Evolutionary conservation across 2,329 filamentous ascomycete species (phyloP).

Genomic region (Colletotrichum trifolii): DNA sequence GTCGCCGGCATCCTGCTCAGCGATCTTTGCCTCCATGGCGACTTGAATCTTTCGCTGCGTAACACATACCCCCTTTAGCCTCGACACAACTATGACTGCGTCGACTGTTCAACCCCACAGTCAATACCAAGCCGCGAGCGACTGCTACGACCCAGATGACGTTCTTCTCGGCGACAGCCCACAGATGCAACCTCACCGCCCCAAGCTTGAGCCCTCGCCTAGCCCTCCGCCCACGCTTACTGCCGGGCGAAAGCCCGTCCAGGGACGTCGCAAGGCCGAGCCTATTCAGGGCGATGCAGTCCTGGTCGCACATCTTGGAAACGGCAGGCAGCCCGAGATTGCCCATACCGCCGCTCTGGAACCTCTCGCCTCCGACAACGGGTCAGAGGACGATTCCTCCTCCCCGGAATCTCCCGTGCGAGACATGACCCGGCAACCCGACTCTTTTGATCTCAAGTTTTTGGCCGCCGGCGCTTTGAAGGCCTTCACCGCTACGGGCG

Average conservation of each 20-base stretch:
- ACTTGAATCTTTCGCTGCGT: conserved; percentile 41
- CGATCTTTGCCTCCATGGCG: conserved; percentile 43
- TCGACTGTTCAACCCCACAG: conserved; percentile 48
- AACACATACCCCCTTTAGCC: conserved; percentile 39
- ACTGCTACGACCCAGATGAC: conserved; percentile 59
- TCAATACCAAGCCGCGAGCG: conserved; percentile 45
- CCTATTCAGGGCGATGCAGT: conserved; percentile 73
- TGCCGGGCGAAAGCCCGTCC: conserved; percentile 58
- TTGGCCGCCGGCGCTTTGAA: conserved; percentile 47
- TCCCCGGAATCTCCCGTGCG: conserved; percentile 31
- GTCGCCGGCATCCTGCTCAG: neutral
- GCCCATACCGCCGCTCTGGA: conserved; percentile 65
- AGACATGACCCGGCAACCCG: conserved; percentile 20
- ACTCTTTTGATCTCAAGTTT: conserved; percentile 43
- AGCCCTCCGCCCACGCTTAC: conserved; percentile 57
- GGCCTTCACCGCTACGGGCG: conserved; percentile 37
- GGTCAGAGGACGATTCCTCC: conserved; percentile 33
- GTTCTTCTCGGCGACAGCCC: conserved; percentile 54
- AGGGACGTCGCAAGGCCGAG: conserved; percentile 64
- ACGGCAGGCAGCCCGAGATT: conserved; percentile 73
- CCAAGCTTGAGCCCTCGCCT: conserved; percentile 48
- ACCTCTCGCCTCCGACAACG: conserved; percentile 55
- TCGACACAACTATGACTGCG: conserved; percentile 53
- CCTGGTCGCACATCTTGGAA: conserved; percentile 72
- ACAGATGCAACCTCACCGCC: conserved; percentile 41